Conservation (phyloP, 31 red algal species). For the Odonthalia washingtoniensis region DNA sequence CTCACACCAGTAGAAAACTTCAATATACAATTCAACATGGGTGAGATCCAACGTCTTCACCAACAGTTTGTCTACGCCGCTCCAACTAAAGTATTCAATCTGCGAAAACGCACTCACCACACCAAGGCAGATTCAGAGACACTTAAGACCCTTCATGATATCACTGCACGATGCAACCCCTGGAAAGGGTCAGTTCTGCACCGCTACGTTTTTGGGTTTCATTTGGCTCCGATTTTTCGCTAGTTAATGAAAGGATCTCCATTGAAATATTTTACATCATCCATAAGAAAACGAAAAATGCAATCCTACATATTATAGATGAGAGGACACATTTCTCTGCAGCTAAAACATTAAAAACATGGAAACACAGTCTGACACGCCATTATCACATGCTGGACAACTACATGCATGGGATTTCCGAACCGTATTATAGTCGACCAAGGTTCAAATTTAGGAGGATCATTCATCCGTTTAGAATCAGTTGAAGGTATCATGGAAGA, state of each 20-base stretch:
- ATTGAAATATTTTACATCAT: too few relatives aligned
- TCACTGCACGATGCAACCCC: slow-evolving; percentile 13
- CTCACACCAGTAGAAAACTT: too few relatives aligned
- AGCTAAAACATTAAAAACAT: slow-evolving; percentile 7
- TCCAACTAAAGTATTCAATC: slow-evolving; percentile 35
- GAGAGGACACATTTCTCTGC: too few relatives aligned
- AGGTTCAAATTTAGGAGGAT: slow-evolving; percentile 5
- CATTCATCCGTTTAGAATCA: slow-evolving; percentile 19
- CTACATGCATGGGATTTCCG: slow-evolving; percentile 26
- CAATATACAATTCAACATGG: too few relatives aligned
- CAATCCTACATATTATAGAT: too few relatives aligned
- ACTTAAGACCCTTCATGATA: neutral
- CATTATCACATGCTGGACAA: slow-evolving; percentile 2
- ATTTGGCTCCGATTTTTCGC: slow-evolving; percentile 10
- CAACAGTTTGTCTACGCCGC: slow-evolving; percentile 19
- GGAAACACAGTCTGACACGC: neutral
- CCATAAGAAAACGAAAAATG: too few relatives aligned
- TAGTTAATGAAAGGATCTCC: slow-evolving; percentile 28
- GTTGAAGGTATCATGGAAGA: neutral
- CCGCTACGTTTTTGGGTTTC: slow-evolving; percentile 31
- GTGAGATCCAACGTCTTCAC: too few relatives aligned
- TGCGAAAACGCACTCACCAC: neutral
- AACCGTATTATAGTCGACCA: slow-evolving; percentile 59
- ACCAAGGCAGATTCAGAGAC: neutral
- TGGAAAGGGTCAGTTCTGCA: slow-evolving; percentile 20